These are phyloP conservation scores for Solanum lignicaule DNA, from an alignment of 257 asterid species.

Conservation along the genomic window DNA sequence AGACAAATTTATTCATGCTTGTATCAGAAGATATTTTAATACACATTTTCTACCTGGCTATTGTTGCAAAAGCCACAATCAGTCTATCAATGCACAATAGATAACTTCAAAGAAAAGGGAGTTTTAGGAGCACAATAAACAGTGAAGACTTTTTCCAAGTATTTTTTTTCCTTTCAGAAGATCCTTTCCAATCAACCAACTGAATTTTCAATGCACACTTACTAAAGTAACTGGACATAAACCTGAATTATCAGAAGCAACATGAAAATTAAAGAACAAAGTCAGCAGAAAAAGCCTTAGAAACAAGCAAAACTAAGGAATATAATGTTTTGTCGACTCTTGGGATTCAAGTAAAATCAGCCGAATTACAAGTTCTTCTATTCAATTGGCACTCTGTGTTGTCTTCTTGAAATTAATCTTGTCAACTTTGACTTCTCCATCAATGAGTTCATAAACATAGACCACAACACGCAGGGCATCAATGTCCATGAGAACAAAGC, in stretches of 20 bases:
- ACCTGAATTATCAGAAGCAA: not conserved
- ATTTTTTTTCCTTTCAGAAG: not conserved
- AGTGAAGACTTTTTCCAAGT: not conserved
- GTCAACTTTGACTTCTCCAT: constrained; percentile 97
- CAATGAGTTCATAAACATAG: constrained; percentile 86
- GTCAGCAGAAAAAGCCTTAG: not conserved
- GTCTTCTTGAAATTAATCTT: constrained; percentile 98
- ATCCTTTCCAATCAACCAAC: not conserved
- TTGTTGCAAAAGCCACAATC: no score
- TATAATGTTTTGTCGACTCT: not conserved
- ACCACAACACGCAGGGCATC: constrained; percentile 94
- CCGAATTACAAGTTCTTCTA: constrained; percentile 18
- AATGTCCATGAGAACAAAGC: constrained; percentile 96
- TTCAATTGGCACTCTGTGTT: constrained; percentile 12
- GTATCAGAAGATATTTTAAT: no score
- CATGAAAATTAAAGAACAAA: not conserved
- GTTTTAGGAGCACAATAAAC: not conserved
- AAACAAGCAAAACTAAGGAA: not conserved
- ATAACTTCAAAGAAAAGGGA: not conserved
- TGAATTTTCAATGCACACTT: not conserved
- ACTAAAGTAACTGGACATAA: not conserved
- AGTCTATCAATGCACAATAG: no score
- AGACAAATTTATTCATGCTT: no score
- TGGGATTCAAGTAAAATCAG: not conserved
- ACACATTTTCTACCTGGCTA: no score